Evolutionary conservation across 2,329 filamentous ascomycete genomes (phyloP).

Genomic region (Blastomyces parvus): DNA sequence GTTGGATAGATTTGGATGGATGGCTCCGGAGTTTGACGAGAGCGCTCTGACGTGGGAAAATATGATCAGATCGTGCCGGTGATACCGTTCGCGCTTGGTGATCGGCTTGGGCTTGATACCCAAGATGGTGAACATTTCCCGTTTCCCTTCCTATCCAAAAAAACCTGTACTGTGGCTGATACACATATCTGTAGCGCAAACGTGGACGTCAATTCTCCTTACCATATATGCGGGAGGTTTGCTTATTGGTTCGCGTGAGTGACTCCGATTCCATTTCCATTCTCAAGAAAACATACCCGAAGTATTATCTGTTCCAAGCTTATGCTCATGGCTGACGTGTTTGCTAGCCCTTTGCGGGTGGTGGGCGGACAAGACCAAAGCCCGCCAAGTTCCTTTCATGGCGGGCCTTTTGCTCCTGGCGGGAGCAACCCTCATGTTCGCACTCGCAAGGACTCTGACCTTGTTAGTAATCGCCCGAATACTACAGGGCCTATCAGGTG

Average conservation of each 20-base stretch:
- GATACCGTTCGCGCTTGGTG: conserved; percentile 7
- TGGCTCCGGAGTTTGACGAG: not conserved
- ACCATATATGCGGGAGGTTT: conserved; percentile 62
- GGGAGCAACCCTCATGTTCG: conserved; percentile 47
- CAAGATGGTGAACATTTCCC: not conserved
- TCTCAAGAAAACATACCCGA: too few relatives aligned
- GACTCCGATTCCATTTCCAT: not conserved
- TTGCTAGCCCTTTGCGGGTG: conserved; percentile 32
- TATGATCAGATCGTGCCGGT: conserved; percentile 8
- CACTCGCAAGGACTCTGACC: conserved; percentile 40
- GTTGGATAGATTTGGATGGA: not conserved
- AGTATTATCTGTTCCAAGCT: not conserved
- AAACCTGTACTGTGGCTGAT: conserved; percentile 12
- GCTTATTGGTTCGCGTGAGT: conserved; percentile 46
- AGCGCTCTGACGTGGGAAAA: not conserved
- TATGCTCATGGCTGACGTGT: not conserved
- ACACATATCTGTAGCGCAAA: conserved; percentile 42
- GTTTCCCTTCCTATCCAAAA: not conserved
- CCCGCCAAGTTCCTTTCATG: conserved; percentile 50
- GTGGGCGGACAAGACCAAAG: conserved; percentile 45
- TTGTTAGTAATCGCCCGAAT: conserved; percentile 45
- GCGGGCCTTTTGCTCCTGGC: conserved; percentile 45
- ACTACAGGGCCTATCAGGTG: conserved; percentile 49
- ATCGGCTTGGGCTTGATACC: conserved; percentile 6
- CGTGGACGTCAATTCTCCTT: conserved; percentile 63